Evolutionary conservation across 805 yeast genomes (phyloP).

Genomic region (Debaryomyces maramus): DNA sequence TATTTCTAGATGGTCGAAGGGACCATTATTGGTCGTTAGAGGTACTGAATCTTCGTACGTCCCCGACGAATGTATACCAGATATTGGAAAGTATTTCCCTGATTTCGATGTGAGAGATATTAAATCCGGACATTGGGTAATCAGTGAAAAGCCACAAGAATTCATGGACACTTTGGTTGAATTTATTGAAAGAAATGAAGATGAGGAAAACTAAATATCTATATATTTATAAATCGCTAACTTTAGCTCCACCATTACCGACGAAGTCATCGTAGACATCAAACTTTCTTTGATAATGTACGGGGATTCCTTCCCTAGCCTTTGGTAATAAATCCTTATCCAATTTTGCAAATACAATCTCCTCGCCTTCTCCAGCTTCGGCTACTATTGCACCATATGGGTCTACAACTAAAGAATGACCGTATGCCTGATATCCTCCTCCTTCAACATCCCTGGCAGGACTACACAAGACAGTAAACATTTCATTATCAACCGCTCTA

Average conservation of each 20-base stretch:
- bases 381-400: conserved; percentile 43
- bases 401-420: conserved; percentile 46
- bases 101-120: conserved; percentile 70
- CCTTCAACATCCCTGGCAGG: conserved; percentile 76
- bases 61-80: conserved; percentile 76
- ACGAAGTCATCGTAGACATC: conserved; percentile 43
- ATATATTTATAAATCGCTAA: conserved; percentile 23
- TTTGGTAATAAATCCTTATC: conserved; percentile 41
- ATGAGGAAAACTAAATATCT: conserved; percentile 14
- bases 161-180: conserved; percentile 63
- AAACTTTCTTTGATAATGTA: conserved; percentile 43
- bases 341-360: conserved; percentile 41
- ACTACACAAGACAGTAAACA: conserved; percentile 75
- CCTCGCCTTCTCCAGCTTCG: conserved; percentile 49
- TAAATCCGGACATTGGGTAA: conserved; percentile 91
- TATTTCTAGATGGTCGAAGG: conserved; percentile 51
- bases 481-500: conserved; percentile 73
- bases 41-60: conserved; percentile 77
- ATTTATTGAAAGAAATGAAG: conserved; percentile 55
- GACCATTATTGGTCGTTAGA: conserved; percentile 76
- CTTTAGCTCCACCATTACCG: conserved; percentile 27
- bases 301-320: conserved; percentile 42
- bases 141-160: conserved; percentile 80
- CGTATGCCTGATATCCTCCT: conserved; percentile 46
- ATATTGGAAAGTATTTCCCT: conserved; percentile 78